Percentiles rank a stretch among this genome's conserved stretches.
Evolutionary conservation across 345 rosid genomes (phyloP).

Genomic region (Aethionema arabicum): DNA sequence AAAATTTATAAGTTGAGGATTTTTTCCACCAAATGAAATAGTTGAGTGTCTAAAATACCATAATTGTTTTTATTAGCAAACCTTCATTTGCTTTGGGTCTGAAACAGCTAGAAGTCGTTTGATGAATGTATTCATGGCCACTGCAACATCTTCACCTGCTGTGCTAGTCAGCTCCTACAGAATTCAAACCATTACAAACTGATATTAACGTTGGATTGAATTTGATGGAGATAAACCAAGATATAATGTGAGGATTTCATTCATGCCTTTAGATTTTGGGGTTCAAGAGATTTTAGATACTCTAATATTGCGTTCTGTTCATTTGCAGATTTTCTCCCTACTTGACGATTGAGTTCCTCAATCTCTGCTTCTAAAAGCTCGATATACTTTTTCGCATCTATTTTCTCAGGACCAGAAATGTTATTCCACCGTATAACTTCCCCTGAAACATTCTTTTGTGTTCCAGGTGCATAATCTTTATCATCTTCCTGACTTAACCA

Average conservation of each 20-base stretch:
- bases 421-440: conserved; percentile 92
- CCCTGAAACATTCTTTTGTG: conserved; percentile 92
- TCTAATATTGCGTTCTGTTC: conserved; percentile 87
- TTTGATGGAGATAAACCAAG: not conserved
- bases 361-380: conserved; percentile 95
- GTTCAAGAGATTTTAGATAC: conserved; percentile 86
- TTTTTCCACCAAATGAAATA: no score
- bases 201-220: not conserved
- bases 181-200: conserved; percentile 15
- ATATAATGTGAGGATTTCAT: not conserved
- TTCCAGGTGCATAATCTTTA: conserved; percentile 86
- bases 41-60: no score
- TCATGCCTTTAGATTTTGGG: conserved; percentile 89
- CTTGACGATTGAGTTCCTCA: conserved; percentile 79
- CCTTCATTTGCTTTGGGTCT: conserved; percentile 89
- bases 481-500: conserved; percentile 45
- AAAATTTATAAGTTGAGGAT: no score
- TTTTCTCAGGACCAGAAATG: conserved; percentile 83
- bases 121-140: conserved; percentile 91
- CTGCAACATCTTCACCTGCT: conserved; percentile 89
- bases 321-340: conserved; percentile 59
- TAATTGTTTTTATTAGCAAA: conserved; percentile 23
- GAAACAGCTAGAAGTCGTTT: conserved; percentile 89
- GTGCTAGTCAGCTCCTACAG: conserved; percentile 86
- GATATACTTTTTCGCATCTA: conserved; percentile 86